Base-by-base conservation (phyloP, 139 green algal genomes). In the Chlamydomonas sphaeroides region DNA sequence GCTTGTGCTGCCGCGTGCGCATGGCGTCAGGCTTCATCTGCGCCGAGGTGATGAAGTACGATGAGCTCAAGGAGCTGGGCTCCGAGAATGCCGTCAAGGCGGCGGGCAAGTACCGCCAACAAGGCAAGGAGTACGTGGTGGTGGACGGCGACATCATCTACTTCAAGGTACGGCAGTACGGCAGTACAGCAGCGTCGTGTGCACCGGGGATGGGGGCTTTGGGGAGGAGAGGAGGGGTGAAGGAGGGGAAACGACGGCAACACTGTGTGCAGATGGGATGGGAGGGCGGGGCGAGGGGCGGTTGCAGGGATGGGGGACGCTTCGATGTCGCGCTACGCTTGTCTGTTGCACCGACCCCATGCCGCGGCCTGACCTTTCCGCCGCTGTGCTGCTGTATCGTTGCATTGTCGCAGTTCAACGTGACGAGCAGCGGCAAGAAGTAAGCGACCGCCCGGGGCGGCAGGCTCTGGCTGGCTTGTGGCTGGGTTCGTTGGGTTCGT, bases 1-100 rank as follows among this genome's bases (percentile, higher is more conserved):
- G n/a, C n/a, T n/a, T n/a, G n/a, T n/a, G n/a, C n/a, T n/a, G n/a
- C n/a, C n/a, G n/a, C n/a, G n/a, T n/a, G n/a, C n/a, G n/a, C n/a
- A n/a, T n/a, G n/a, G n/a, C n/a, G n/a, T n/a, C n/a, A 18, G 97
- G 97, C 28, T 99, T 99, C 93, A 99, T 99, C 85, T 98, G 96
- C 53, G 97, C 97, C 1, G 97, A 99, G 85, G 95, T 98, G 10
- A 96, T 97, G 92, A 85, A 82, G 68, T 88, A 93, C 69, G 90
- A 93, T 0, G 95, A 97, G 78, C 89, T 98, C 33, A 93, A 98
- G 57, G 94, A 97, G 85, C 72, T 95, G 25, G 93, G 93, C 59
- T 94, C 35, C n/a, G 95, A 98, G 75, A 57, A 73, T 0, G 93
- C 92, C 25, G 93, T 97, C 56, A 98, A 99, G 92, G 96, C 96